Evolutionary conservation across 129 eudicot species (phyloP).

Genomic region (Flaveria brownii): DNA sequence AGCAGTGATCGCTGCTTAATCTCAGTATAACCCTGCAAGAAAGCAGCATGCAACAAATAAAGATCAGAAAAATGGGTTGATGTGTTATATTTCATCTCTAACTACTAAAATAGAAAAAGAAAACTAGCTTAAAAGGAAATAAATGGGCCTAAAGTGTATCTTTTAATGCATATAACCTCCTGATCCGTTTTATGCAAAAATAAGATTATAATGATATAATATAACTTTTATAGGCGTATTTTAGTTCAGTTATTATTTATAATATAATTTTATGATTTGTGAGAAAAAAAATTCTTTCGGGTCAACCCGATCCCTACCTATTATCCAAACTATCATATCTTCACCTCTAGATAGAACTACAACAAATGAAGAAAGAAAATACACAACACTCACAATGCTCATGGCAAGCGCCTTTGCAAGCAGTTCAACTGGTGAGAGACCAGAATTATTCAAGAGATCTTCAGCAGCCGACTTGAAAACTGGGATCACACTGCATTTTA

Average conservation of each 20-base stretch:
- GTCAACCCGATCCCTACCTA: neutral
- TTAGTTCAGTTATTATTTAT: neutral
- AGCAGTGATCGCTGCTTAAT: conserved; percentile 80
- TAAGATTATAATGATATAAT: neutral
- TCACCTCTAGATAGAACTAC: neutral
- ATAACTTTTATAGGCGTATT: neutral
- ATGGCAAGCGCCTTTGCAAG: conserved; percentile 93
- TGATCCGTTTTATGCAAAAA: too few species aligned
- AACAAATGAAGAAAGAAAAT: neutral
- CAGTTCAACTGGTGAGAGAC: conserved; percentile 63
- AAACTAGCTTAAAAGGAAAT: neutral
- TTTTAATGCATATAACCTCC: too few species aligned
- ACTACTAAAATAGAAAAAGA: neutral
- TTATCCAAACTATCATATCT: neutral
- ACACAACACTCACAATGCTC: conserved; percentile 53
- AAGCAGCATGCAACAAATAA: conserved; percentile 20
- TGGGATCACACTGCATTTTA: conserved; percentile 33
- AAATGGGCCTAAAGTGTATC: neutral
- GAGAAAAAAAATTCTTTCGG: neutral
- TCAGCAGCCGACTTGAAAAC: conserved; percentile 37
- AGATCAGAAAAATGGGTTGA: neutral
- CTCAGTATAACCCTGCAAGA: conserved; percentile 74
- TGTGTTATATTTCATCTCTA: neutral
- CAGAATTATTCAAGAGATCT: conserved; percentile 58
- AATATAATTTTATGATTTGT: neutral